Base-by-base conservation (phyloP, 73 alveolate species). In the Paramecium primaurelia region DNA sequence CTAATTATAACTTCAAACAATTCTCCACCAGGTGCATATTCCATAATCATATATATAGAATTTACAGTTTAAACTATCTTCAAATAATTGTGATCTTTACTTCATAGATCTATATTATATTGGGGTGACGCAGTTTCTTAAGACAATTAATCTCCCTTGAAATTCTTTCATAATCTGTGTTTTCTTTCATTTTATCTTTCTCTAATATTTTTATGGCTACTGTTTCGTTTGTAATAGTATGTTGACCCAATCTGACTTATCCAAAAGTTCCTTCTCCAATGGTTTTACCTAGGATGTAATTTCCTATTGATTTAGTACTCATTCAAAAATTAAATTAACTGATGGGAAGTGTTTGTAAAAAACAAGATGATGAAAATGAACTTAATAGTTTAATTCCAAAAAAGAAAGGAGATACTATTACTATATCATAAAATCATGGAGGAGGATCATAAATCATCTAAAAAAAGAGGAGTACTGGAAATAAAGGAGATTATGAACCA, bases 191-290 rank as follows among this genome's bases (percentile, higher is more conserved):
- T 94, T 95, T 95, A 54, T 96, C 93, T 86, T 98, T 97, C 92
- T 98, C 98, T 59, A 98, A 95, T 36, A 98, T 96, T 92, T 98
- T 98, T 2, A 98, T 97, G 8, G 99, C 99, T 1, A 98, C 99
- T 18, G 94, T 88, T 92, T 95, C 98, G 6, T 96, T 96, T 54
- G 98, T 94, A 8, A 92, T 83, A 12, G 86, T 86, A 71, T 95
- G 98, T 20, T 95, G 77, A 22, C 96, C 98, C 18, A 95, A 92
- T 88, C 95, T 94, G 37, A 95, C 98, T 68, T 94, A 92, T 20
- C 98, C 98, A 42, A 95, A 95, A 11, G 98, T 95, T 34, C 98
- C 98, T 71, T 94, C 94, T 6, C 98, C 98, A n/a, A 95, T 20
- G 36, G 95, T 95, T 86, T 91, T 92, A 12, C 94, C 94, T 25